Conservation (phyloP, 352 stramenopile genomes). For the Pythium dissotocum region DNA sequence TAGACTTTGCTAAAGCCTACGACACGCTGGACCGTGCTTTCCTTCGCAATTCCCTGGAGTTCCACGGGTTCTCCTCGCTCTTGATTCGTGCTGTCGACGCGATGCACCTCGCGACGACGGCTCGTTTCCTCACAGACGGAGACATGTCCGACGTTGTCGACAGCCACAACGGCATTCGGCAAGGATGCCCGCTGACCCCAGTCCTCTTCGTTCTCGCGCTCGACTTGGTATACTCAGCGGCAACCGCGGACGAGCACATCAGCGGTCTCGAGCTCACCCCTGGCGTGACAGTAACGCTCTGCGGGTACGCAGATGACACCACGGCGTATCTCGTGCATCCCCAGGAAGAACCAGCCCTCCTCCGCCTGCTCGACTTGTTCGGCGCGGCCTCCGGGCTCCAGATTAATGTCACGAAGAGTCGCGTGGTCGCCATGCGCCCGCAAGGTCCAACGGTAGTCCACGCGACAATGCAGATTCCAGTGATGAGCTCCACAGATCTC, state of each 20-base stretch:
- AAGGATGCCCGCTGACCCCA: conserved; percentile 13
- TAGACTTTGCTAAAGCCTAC: conserved; percentile 18
- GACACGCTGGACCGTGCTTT: conserved; percentile 6
- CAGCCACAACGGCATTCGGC: conserved; percentile 6
- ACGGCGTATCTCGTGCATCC: not conserved
- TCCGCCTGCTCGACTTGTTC: not conserved
- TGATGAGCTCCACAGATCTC: not conserved
- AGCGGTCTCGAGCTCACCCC: not conserved
- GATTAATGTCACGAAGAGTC: conserved; percentile 1
- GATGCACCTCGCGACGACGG: conserved; percentile 11
- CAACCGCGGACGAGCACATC: not conserved
- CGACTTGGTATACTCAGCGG: not conserved
- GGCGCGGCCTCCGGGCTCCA: not conserved
- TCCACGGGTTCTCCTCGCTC: not conserved
- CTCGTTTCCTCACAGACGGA: not conserved
- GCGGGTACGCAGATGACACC: not conserved
- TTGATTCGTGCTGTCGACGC: not conserved
- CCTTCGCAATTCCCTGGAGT: not conserved
- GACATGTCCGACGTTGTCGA: not conserved
- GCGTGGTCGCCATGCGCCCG: not conserved
- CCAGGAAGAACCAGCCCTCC: not conserved
- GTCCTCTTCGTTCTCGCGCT: conserved; percentile 2
- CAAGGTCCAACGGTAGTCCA: not conserved
- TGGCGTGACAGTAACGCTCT: too few species aligned
- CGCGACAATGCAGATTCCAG: not conserved